A percentile compares a stretch with the other conserved stretches of the same genome.
These are phyloP conservation scores for Pontederia crassipes DNA, from an alignment of 176 grass and related monocot genomes.

Conservation along the genomic window DNA sequence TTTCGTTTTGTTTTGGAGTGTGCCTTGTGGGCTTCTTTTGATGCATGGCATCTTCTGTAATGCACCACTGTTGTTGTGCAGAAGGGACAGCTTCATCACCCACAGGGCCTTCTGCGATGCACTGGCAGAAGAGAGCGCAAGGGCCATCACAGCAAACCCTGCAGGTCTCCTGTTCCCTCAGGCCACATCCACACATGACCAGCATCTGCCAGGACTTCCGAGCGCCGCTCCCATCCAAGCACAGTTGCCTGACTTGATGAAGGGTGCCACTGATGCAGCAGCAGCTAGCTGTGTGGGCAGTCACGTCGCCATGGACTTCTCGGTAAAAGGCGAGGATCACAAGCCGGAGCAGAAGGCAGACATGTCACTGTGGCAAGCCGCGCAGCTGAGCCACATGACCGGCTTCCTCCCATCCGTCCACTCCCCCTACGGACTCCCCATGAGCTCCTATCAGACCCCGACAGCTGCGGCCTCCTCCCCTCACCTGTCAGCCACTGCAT, in stretches of 20 bases:
- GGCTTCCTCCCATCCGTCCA: background rate
- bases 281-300: background rate
- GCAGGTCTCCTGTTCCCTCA: background rate
- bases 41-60: too few relatives aligned
- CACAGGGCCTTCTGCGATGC: slow-evolving; percentile 10
- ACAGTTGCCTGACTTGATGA: background rate
- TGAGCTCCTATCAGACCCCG: background rate
- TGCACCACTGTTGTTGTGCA: background rate
- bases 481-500: slow-evolving; percentile 7
- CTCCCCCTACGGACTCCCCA: too few relatives aligned
- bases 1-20: background rate
- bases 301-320: background rate
- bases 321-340: slow-evolving; percentile 2
- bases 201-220: background rate
- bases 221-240: background rate
- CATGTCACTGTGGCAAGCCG: background rate
- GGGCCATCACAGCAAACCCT: background rate
- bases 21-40: background rate
- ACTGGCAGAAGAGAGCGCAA: slow-evolving; percentile 6
- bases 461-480: background rate
- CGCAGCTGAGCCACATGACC: background rate
- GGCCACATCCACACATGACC: background rate
- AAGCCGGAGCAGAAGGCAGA: background rate
- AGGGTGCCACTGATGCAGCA: background rate
- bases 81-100: slow-evolving; percentile 11